These are phyloP conservation scores for Antitrichia curtipendula DNA, from an alignment of 225 moss, liverwort and hornwort genomes.

Conservation along the genomic window DNA sequence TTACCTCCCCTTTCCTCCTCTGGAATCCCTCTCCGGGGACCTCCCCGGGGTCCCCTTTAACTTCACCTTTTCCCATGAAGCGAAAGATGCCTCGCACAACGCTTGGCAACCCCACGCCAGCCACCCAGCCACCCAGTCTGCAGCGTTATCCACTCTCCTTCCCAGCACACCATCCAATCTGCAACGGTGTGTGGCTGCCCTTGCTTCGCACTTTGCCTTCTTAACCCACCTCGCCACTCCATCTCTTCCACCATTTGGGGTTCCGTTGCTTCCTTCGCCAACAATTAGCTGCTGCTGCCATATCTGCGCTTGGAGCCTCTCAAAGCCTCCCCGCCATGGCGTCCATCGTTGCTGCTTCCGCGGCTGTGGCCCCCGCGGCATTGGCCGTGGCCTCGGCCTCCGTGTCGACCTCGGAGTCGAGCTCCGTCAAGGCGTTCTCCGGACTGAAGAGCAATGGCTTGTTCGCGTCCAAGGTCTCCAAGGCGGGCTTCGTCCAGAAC, in stretches of 20 bases:
- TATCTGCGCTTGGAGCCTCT: too few species aligned
- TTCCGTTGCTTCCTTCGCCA: neutral
- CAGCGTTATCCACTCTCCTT: neutral
- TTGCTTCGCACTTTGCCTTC: neutral
- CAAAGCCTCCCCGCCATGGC: constrained; percentile 8
- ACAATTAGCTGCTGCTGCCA: neutral
- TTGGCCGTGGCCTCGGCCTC: constrained; percentile 2
- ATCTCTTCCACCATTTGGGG: neutral
- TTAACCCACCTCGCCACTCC: neutral
- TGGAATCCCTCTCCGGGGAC: neutral
- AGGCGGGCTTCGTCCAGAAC: constrained; percentile 10
- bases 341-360: constrained; percentile 12
- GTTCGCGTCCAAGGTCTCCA: constrained; percentile 3
- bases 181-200: neutral
- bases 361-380: constrained; percentile 19
- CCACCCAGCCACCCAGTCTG: neutral
- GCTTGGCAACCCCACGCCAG: neutral
- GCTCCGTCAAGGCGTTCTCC: constrained; percentile 19
- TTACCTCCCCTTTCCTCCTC: neutral
- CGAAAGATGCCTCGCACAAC: neutral
- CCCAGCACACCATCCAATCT: neutral
- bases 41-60: neutral
- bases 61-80: neutral
- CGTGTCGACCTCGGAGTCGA: neutral
- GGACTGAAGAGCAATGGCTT: constrained; percentile 12